phyloP scores from a whole-genome alignment of 2,329 filamentous ascomycete genomes.

The Colletotrichum endophyticum region DNA sequence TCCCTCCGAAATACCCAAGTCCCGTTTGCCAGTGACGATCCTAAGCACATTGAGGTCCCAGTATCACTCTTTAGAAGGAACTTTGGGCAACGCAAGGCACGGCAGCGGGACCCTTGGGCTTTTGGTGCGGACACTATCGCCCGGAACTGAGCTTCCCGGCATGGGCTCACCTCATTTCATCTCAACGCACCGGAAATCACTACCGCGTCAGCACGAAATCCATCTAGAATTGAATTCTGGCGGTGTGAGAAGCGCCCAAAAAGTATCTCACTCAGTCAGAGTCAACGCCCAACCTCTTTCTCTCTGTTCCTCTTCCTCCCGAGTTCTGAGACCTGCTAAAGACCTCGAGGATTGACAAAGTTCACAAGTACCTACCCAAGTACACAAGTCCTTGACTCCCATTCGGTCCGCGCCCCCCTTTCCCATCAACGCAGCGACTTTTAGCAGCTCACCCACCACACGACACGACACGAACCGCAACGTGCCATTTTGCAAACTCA shows the following conservation, averaged over 20 bases:
- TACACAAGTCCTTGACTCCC: not conserved
- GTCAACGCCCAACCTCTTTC: not conserved
- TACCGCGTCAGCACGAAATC: not conserved
- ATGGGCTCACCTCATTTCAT: conserved; percentile 14
- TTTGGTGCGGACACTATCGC: conserved; percentile 5
- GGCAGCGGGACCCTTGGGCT: not conserved
- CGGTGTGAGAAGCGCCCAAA: not conserved
- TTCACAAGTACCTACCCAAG: not conserved
- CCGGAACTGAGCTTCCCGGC: conserved; percentile 19
- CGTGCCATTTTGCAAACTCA: not conserved
- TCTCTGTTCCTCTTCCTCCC: not conserved
- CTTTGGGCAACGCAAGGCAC: not conserved
- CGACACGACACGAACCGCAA: not conserved
- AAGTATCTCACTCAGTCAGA: not conserved
- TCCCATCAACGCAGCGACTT: not conserved
- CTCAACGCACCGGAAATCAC: not conserved
- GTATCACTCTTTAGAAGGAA: not conserved
- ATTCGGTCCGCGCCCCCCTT: not conserved
- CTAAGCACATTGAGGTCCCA: not conserved
- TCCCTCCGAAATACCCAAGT: not conserved
- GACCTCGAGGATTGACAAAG: not conserved
- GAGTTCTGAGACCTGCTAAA: not conserved
- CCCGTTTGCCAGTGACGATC: not conserved
- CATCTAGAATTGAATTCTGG: not conserved
- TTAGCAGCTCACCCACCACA: not conserved